Percentiles rank a stretch among this genome's conserved stretches.
Conservation (phyloP, 176 grass and related monocot genomes). For the Ensete glaucum region DNA sequence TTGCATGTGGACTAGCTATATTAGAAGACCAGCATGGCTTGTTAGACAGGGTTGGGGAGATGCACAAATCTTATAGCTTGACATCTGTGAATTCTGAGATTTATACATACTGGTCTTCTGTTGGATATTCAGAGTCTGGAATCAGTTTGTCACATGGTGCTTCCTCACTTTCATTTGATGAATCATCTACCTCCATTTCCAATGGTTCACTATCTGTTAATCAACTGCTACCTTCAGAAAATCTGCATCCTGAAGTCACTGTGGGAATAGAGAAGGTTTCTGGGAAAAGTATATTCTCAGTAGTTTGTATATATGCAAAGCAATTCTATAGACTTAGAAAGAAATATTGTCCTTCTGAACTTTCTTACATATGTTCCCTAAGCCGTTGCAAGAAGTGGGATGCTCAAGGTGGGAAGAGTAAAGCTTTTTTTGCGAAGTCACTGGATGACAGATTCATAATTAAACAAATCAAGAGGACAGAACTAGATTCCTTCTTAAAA, state of each 20-base stretch:
- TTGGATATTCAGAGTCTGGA: constrained; percentile 48
- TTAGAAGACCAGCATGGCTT: constrained; percentile 45
- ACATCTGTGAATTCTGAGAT: constrained; percentile 42
- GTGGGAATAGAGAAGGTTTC: constrained; percentile 41
- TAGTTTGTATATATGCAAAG: constrained; percentile 54
- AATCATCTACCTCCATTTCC: constrained; percentile 19
- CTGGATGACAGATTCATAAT: constrained; percentile 92
- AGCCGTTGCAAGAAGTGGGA: constrained; percentile 94
- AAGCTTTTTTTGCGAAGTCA: constrained; percentile 85
- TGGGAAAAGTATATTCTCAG: constrained; percentile 59
- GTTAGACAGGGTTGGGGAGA: constrained; percentile 18
- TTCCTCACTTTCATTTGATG: constrained; percentile 44
- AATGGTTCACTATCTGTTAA: constrained; percentile 28
- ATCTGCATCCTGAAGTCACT: constrained; percentile 55
- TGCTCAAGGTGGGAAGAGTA: constrained; percentile 95
- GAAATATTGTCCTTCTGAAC: constrained; percentile 82
- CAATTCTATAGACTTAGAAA: constrained; percentile 62
- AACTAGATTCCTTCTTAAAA: constrained; percentile 91
- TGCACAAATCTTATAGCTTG: constrained; percentile 64
- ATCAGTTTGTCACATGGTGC: constrained; percentile 22
- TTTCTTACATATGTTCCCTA: constrained; percentile 69
- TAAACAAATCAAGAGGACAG: constrained; percentile 97
- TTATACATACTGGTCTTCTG: constrained; percentile 58
- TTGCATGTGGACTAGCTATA: constrained; percentile 51
- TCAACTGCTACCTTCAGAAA: constrained; percentile 30